Evolutionary conservation across 345 rosid species (phyloP).

Genomic region (Psidium guajava): DNA sequence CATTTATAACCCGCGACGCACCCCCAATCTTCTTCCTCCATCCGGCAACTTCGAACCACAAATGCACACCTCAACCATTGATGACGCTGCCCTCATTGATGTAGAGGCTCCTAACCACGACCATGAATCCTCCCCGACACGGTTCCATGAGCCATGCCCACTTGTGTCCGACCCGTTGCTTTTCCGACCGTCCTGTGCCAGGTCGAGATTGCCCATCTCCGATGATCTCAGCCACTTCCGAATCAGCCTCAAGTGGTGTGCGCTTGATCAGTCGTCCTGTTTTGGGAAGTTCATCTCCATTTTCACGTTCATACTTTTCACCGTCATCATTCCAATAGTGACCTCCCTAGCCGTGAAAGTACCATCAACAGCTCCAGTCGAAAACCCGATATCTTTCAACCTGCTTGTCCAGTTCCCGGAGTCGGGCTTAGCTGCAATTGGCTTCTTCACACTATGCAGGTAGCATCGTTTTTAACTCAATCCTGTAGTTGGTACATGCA

Average conservation of each 20-base stretch:
- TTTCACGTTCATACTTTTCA: slow-evolving; percentile 26
- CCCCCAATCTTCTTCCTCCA: background rate
- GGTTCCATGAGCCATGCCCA: background rate
- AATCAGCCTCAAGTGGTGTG: slow-evolving; percentile 49
- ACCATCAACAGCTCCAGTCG: slow-evolving; percentile 14
- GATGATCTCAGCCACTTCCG: slow-evolving; percentile 47
- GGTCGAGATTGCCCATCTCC: slow-evolving; percentile 21
- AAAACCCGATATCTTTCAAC: slow-evolving; percentile 36
- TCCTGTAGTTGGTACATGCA: background rate
- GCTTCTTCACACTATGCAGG: slow-evolving; percentile 39
- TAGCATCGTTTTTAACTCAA: background rate
- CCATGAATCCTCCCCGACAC: background rate
- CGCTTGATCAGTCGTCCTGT: slow-evolving; percentile 58
- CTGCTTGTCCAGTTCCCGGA: slow-evolving; percentile 53
- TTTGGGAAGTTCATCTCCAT: slow-evolving; percentile 37
- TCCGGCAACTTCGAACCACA: background rate
- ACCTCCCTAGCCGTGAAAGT: slow-evolving; percentile 17
- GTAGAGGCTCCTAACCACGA: background rate
- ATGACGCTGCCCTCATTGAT: background rate
- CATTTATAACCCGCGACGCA: background rate
- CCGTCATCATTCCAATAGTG: slow-evolving; percentile 34
- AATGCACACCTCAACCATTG: background rate
- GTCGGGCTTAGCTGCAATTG: slow-evolving; percentile 47
- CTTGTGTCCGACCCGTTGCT: background rate
- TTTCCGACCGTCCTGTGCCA: slow-evolving; percentile 10